Base-by-base conservation (phyloP, 495 filamentous ascomycete species). In the Halenospora varia region DNA sequence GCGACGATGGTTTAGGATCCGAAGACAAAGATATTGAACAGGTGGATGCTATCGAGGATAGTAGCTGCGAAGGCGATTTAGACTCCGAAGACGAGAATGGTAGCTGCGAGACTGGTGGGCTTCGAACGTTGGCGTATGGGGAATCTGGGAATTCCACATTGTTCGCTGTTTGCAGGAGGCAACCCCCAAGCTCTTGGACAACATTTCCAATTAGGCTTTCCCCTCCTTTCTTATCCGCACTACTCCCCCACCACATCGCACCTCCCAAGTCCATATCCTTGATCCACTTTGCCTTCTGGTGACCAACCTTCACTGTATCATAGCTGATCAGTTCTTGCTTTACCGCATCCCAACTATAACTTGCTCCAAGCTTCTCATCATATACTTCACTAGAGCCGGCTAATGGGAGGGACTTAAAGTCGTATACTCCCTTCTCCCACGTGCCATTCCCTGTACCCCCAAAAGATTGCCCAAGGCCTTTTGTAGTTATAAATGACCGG, bases 211-310 rank as follows among this genome's bases (percentile, higher is more conserved):
- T 88, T 71, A 92, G 61, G 66, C 88, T 89, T 48, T 82, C 79
- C 10, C 76, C 69, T 0, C 80, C 81, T 2, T 64, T 64, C 71
- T 86, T 89, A 68, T 96, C 92, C 3, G 80, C 84, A 69, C 85
- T 91, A 61, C 82, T 87, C 73, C 96, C 92, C 92, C 92, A 96
- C 90, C 89, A 96, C 90, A 96, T 96, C n/a, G 77, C 88, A n/a
- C 92, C 90, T 1, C 88, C 90, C 3, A 96, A 75, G 2, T 81
- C 78, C 47, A 76, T 74, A n/a, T 77, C 53, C 62, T 71, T 73
- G 62, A 96, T 81, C 65, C 81, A 96, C 26, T 75, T 68, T 2
- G 82, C 84, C 76, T 96, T 96, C 45, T 62, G 20, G 59, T 74
- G 71, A 10, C 84, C 87, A 64, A 89, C 80, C 2, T 72, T 70